These are phyloP conservation scores for Dovyalis caffra DNA, from an alignment of 345 rosid genomes.

Conservation along the genomic window DNA sequence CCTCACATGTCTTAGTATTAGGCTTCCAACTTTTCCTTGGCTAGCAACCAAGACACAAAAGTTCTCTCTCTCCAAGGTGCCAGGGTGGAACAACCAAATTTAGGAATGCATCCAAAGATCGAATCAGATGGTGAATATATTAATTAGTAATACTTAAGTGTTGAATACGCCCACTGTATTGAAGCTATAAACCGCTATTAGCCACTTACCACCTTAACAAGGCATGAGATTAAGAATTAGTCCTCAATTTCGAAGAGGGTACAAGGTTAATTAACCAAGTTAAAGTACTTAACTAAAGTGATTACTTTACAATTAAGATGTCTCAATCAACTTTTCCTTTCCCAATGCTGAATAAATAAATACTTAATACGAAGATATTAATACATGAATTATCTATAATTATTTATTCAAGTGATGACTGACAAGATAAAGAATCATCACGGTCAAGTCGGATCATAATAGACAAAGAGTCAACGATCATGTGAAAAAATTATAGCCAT, in stretches of 20 bases:
- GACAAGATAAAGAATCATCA: not conserved
- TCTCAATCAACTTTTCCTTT: not conserved
- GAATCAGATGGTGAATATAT: not conserved
- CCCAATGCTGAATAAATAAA: not conserved
- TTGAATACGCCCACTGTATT: constrained; percentile 35
- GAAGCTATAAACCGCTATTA: constrained; percentile 20
- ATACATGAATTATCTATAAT: not conserved
- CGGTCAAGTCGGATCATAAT: not conserved
- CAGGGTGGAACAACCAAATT: constrained; percentile 3
- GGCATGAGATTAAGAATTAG: constrained; percentile 3
- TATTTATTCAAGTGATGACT: not conserved
- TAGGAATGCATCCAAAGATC: not conserved
- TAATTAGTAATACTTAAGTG: not conserved
- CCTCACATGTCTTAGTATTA: not conserved
- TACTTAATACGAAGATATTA: not conserved
- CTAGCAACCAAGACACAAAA: not conserved
- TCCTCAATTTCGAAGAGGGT: constrained; percentile 7
- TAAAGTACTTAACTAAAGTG: not conserved
- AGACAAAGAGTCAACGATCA: not conserved
- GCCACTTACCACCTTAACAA: constrained; percentile 12
- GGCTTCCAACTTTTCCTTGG: not conserved
- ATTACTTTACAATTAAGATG: constrained; percentile 1
- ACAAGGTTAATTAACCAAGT: constrained; percentile 5
- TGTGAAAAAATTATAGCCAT: not conserved
- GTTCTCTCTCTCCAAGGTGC: not conserved